Evolutionary conservation across 306 rosid genomes (phyloP).

Genomic region (Cicer pinnatifidum): DNA sequence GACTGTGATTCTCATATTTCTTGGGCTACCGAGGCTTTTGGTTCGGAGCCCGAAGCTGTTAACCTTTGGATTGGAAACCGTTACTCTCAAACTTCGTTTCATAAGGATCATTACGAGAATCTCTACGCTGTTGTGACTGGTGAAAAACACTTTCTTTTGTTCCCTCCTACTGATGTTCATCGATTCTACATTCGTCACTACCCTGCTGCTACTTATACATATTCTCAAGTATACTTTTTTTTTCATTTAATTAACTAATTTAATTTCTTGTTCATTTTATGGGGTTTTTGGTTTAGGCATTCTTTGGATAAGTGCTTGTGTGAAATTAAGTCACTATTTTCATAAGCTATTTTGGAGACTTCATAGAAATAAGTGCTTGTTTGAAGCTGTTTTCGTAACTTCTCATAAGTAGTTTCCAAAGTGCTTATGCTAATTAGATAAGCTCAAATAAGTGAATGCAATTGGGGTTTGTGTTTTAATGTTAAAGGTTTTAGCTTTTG

Average conservation of each 20-base stretch:
- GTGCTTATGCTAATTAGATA: too few species aligned
- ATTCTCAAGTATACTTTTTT: slow-evolving; percentile 51
- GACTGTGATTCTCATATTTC: slow-evolving; percentile 67
- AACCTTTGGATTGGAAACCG: slow-evolving; percentile 81
- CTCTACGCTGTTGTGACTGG: slow-evolving; percentile 81
- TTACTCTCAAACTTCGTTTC: slow-evolving; percentile 67
- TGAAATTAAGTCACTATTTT: too few species aligned
- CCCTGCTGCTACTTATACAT: slow-evolving; percentile 67
- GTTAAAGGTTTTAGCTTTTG: slow-evolving; percentile 12
- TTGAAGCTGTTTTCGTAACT: too few species aligned
- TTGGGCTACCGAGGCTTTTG: slow-evolving; percentile 78
- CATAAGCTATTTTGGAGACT: too few species aligned
- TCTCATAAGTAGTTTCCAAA: too few species aligned
- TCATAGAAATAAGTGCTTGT: too few species aligned
- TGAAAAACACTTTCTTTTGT: slow-evolving; percentile 69
- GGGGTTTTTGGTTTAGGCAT: background rate
- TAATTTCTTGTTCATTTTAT: background rate
- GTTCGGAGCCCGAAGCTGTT: slow-evolving; percentile 71
- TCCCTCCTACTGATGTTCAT: slow-evolving; percentile 83
- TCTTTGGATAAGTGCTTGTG: background rate
- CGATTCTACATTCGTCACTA: slow-evolving; percentile 67
- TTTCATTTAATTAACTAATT: background rate
- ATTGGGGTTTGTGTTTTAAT: background rate
- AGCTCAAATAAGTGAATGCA: too few species aligned
- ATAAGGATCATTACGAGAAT: slow-evolving; percentile 87